Evolutionary conservation across 2,329 filamentous ascomycete genomes (phyloP).

Genomic region (Thermochaetoides dissita): DNA sequence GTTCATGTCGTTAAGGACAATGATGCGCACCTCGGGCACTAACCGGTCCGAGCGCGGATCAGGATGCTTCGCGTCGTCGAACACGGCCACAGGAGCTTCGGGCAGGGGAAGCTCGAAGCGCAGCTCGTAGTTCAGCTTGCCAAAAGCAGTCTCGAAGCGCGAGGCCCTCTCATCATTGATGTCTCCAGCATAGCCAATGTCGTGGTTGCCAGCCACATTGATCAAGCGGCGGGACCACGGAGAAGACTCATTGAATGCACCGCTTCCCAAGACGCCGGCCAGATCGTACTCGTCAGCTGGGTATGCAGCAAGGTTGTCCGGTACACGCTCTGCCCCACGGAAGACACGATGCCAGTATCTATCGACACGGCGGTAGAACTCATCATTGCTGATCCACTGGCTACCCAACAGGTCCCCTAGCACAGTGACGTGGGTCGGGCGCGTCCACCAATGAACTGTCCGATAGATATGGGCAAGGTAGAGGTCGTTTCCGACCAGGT

Average conservation of each 20-base stretch:
- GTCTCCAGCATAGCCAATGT: conserved; percentile 92
- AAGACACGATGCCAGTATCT: conserved; percentile 77
- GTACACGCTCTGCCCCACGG: conserved; percentile 49
- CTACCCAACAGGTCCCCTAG: conserved; percentile 85
- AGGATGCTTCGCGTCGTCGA: conserved; percentile 22
- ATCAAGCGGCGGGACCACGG: conserved; percentile 67
- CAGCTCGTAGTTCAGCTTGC: conserved; percentile 81
- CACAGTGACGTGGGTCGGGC: conserved; percentile 75
- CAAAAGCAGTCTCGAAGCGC: conserved; percentile 75
- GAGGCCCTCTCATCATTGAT: conserved; percentile 60
- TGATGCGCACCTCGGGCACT: conserved; percentile 59
- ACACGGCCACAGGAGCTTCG: conserved; percentile 23
- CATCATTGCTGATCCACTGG: conserved; percentile 80
- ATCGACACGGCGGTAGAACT: conserved; percentile 60
- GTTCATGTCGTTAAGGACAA: conserved; percentile 87
- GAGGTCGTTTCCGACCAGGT: conserved; percentile 85
- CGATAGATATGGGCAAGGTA: conserved; percentile 91
- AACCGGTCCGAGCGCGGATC: conserved; percentile 35
- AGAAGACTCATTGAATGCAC: conserved; percentile 30
- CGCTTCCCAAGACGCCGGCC: conserved; percentile 33
- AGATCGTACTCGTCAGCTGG: conserved; percentile 37
- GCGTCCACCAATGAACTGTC: conserved; percentile 67
- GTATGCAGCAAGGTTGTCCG: conserved; percentile 36
- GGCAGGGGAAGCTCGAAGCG: conserved; percentile 48
- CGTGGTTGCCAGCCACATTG: conserved; percentile 88